These are phyloP conservation scores for Trametes coccinea DNA, from an alignment of 768 basidiomycete genomes.

Conservation along the genomic window DNA sequence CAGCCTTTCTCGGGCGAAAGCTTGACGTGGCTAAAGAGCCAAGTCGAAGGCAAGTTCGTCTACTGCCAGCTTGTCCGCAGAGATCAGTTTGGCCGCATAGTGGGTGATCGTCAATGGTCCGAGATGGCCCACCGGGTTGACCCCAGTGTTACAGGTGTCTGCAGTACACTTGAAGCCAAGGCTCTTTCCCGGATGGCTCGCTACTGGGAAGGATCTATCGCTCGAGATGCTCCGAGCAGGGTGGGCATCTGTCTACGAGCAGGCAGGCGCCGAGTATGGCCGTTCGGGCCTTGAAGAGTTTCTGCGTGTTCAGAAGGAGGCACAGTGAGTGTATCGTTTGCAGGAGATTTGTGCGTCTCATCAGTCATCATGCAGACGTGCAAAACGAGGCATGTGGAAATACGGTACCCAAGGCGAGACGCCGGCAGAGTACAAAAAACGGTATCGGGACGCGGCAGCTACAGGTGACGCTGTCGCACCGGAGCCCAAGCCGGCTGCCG, in stretches of 20 bases:
- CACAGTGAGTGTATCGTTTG: constrained; percentile 20
- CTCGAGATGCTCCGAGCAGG: constrained; percentile 81
- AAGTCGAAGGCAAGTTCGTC: constrained; percentile 57
- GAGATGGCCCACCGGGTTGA: background rate
- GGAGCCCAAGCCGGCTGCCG: background rate
- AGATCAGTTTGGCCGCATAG: constrained; percentile 86
- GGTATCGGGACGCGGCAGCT: constrained; percentile 36
- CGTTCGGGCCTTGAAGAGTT: constrained; percentile 63
- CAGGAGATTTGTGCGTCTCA: background rate
- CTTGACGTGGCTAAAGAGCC: constrained; percentile 64
- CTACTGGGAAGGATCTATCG: constrained; percentile 50
- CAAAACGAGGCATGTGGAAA: constrained; percentile 76
- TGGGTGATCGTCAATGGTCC: constrained; percentile 40
- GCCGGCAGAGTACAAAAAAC: constrained; percentile 80
- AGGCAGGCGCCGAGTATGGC: constrained; percentile 81
- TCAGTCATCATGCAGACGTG: constrained; percentile 41
- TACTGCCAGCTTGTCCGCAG: constrained; percentile 71
- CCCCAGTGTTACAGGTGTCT: constrained; percentile 54
- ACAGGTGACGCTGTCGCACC: background rate
- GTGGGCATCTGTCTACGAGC: constrained; percentile 73
- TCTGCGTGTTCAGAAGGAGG: constrained; percentile 51
- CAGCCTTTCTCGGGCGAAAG: constrained; percentile 79
- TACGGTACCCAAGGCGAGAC: constrained; percentile 55
- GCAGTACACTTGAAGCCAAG: constrained; percentile 56
- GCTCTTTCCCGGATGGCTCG: constrained; percentile 52